Conservation (phyloP, 495 filamentous ascomycete genomes). For the Tuber aestivum region DNA sequence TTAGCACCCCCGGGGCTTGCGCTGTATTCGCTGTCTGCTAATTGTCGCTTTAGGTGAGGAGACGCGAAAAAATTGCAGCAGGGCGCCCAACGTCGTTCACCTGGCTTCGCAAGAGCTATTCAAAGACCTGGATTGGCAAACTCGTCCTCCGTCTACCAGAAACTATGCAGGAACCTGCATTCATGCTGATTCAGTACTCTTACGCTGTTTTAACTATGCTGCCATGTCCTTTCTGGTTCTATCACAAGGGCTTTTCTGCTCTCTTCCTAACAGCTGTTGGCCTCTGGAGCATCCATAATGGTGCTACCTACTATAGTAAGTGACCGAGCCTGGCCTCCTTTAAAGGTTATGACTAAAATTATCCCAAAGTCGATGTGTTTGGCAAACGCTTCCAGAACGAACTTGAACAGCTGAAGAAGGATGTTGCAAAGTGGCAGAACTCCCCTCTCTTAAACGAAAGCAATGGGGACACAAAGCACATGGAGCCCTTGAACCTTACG, state of each 20-base stretch:
- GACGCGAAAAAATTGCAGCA: constrained; percentile 88
- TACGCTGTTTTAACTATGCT: constrained; percentile 91
- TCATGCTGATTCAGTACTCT: constrained; percentile 90
- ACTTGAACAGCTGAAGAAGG: constrained; percentile 78
- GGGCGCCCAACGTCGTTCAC: constrained; percentile 94
- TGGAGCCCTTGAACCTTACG: constrained; percentile 25
- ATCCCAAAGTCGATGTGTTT: constrained; percentile 62
- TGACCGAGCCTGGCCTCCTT: background rate
- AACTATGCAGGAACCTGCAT: constrained; percentile 73
- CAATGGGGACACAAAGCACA: constrained; percentile 8
- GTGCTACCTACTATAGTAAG: constrained; percentile 85
- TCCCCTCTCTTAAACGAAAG: constrained; percentile 16
- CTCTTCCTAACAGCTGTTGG: constrained; percentile 73
- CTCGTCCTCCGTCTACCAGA: constrained; percentile 72
- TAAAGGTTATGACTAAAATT: constrained; percentile 15
- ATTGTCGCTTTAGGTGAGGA: constrained; percentile 40
- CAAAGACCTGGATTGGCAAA: constrained; percentile 78
- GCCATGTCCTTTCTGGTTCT: constrained; percentile 92
- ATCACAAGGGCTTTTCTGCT: constrained; percentile 72
- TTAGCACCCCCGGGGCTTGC: constrained; percentile 50
- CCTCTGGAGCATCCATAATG: constrained; percentile 87
- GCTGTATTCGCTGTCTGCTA: background rate
- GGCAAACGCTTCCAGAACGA: constrained; percentile 96
- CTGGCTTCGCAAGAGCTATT: constrained; percentile 87
- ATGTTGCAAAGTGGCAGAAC: constrained; percentile 81